Base-by-base conservation (phyloP, 2,329 filamentous ascomycete genomes). In the Huntiella omanensis region DNA sequence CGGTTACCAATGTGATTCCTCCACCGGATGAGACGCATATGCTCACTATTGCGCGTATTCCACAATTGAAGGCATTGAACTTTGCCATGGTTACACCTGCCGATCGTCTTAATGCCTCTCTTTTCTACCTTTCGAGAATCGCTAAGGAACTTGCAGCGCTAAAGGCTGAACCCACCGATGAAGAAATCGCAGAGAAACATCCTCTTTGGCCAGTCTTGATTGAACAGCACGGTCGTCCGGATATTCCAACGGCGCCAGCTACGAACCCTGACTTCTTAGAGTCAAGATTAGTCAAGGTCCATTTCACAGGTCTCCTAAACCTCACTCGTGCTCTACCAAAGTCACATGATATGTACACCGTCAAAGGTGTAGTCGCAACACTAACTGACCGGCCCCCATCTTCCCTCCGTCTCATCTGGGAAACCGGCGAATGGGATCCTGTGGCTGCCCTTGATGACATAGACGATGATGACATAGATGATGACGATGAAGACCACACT, bases 361-460 rank as follows among this genome's bases (percentile, higher is more conserved):
- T 94, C 12, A 82, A 91, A 57, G 82, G 83, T 0, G 67, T 92
- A 6, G 79, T 84, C 0, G 80, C 78, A 0, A 77, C 73, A 52
- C 59, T 80, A n/a, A 84, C 92, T 55, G 66, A 62, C 1, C 54
- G 82, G 8, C 62, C 68, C 40, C 81, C 85, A 0, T 66, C 84
- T 51, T 62, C 63, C 37, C 63, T 88, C 50, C 70, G 68, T 36
- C 60, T 96, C 42, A 64, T 91, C 1, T 93, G 84, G 81, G 85
- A 94, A 63, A 94, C 86, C 6, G 83, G 84, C 15, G 87, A 95
- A 60, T 84, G 81, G 75, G 85, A 94, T 59, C 83, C 83, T 0
- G 77, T 85, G 0, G 71, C 71, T 6, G 69, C 72, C 50, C 73
- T 75, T 53, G 69, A 76, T 51, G 69, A 73, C 4, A 69, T 70